Evolutionary conservation across 805 yeast genomes (phyloP).

Genomic region (Lipomyces lipofer): DNA sequence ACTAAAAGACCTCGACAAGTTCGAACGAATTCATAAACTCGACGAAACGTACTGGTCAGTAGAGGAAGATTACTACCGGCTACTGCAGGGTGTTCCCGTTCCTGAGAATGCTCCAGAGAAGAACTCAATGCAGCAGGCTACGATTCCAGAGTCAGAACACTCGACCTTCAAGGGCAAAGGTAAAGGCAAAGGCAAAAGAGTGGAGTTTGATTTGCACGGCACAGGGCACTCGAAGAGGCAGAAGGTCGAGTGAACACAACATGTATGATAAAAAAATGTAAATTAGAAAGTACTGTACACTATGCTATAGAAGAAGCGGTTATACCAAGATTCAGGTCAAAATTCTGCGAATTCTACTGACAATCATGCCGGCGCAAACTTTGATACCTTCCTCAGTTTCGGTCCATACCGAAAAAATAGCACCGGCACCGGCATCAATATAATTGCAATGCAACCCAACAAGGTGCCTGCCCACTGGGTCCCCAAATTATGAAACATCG

Average conservation of each 20-base stretch:
- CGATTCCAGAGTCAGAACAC: not conserved
- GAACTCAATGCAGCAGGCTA: no score
- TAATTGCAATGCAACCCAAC: constrained; percentile 60
- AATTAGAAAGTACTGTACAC: no score
- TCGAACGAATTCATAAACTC: constrained; percentile 65
- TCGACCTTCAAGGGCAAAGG: not conserved
- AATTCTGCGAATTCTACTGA: not conserved
- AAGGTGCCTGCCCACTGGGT: constrained; percentile 78
- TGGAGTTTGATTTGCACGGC: no score
- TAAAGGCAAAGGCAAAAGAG: no score
- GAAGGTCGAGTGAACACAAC: no score
- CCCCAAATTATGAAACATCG: constrained; percentile 69
- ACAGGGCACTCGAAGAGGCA: no score
- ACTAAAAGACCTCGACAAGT: constrained; percentile 61
- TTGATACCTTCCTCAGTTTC: constrained; percentile 30
- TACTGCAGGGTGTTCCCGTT: constrained; percentile 41
- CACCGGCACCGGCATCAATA: constrained; percentile 67
- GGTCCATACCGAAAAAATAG: constrained; percentile 62
- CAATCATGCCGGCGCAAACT: constrained; percentile 20
- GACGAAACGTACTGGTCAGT: constrained; percentile 72
- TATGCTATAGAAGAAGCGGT: no score
- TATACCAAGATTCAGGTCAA: no score
- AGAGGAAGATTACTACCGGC: constrained; percentile 68
- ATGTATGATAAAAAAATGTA: no score
- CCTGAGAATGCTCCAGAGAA: not conserved